phyloP scores from a whole-genome alignment of 345 rosid species.

The Bruguiera parviflora region DNA sequence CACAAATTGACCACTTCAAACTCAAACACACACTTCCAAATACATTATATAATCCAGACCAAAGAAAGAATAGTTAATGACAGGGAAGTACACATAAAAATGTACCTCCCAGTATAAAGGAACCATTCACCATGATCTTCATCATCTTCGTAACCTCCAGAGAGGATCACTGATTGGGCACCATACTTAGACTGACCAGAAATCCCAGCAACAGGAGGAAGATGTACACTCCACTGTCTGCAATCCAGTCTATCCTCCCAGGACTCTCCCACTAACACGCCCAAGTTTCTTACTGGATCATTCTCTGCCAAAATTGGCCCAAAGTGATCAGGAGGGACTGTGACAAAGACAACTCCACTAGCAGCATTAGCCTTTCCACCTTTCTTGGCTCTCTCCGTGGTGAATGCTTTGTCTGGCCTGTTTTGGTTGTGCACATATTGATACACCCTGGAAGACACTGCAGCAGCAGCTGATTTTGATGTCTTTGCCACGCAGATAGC shows the following conservation, averaged over 20 bases:
- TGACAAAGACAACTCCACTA: slow-evolving; percentile 71
- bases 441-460: slow-evolving; percentile 17
- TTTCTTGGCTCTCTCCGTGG: slow-evolving; percentile 59
- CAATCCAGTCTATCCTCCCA: slow-evolving; percentile 64
- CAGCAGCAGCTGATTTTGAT: slow-evolving; percentile 21
- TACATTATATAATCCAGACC: not conserved
- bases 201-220: slow-evolving; percentile 60
- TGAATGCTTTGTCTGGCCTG: slow-evolving; percentile 63
- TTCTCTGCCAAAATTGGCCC: slow-evolving; percentile 67
- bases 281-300: slow-evolving; percentile 59
- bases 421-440: slow-evolving; percentile 50
- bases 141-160: slow-evolving; percentile 72
- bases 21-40: not conserved
- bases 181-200: slow-evolving; percentile 59
- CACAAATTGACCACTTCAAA: not conserved
- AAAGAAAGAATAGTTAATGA: not conserved
- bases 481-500: slow-evolving; percentile 59
- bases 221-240: slow-evolving; percentile 75
- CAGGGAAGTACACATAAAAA: not conserved
- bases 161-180: slow-evolving; percentile 69
- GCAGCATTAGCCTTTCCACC: slow-evolving; percentile 76
- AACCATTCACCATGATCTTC: slow-evolving; percentile 90
- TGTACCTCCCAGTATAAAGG: slow-evolving; percentile 69
- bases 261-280: slow-evolving; percentile 63
- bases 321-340: slow-evolving; percentile 57